phyloP scores from a whole-genome alignment of 2,329 filamentous ascomycete genomes.

The Talaromyces piceae region DNA sequence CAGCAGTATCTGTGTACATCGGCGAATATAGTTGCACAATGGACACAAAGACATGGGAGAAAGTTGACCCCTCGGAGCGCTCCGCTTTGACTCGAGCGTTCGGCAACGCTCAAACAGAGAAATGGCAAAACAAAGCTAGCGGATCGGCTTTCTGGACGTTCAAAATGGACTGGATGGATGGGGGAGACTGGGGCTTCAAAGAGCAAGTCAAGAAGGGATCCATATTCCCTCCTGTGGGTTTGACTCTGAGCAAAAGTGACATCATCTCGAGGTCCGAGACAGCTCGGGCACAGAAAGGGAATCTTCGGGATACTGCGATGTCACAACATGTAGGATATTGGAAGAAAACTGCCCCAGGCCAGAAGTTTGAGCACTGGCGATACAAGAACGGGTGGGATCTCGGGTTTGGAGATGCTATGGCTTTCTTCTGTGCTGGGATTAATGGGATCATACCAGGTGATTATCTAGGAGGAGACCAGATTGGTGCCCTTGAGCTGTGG shows the following conservation, averaged over 20 bases:
- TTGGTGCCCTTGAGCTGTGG: slow-evolving; percentile 54
- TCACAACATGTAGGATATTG: slow-evolving; percentile 45
- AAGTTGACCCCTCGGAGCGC: slow-evolving; percentile 34
- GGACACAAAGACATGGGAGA: slow-evolving; percentile 45
- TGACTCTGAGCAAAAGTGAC: slow-evolving; percentile 21
- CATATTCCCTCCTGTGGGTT: slow-evolving; percentile 31
- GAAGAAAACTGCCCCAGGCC: slow-evolving; percentile 38
- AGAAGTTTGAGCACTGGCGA: slow-evolving; percentile 45
- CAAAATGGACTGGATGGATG: slow-evolving; percentile 50
- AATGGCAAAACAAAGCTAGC: slow-evolving; percentile 44
- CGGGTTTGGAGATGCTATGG: slow-evolving; percentile 48
- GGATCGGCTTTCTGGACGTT: slow-evolving; percentile 51
- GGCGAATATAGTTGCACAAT: slow-evolving; percentile 55
- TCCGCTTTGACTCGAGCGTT: slow-evolving; percentile 29
- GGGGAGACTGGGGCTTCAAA: slow-evolving; percentile 48
- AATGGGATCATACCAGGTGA: slow-evolving; percentile 23
- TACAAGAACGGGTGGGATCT: slow-evolving; percentile 50
- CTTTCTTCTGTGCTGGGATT: slow-evolving; percentile 36
- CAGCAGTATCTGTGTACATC: slow-evolving; percentile 46
- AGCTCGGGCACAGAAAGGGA: slow-evolving; percentile 35
- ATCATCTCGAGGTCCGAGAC: slow-evolving; percentile 29
- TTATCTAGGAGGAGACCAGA: slow-evolving; percentile 36
- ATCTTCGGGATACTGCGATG: slow-evolving; percentile 30
- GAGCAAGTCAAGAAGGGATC: slow-evolving; percentile 43
- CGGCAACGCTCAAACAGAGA: slow-evolving; percentile 22